These are phyloP conservation scores for Metschnikowia corniflorae DNA, from an alignment of 805 yeast species.

Conservation along the genomic window DNA sequence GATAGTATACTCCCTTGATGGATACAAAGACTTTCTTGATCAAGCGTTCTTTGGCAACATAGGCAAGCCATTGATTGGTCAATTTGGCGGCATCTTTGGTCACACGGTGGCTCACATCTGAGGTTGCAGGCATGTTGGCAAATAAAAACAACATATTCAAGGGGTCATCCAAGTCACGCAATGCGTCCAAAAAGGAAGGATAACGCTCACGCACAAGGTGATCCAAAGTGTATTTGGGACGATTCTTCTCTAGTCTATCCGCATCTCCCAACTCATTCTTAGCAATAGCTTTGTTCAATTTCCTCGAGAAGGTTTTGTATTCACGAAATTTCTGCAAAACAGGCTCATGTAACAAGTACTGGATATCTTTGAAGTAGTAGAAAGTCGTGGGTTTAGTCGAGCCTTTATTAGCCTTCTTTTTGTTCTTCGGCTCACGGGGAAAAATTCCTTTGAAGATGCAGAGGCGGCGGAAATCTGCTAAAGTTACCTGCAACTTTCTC, in stretches of 20 bases:
- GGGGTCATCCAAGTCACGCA: constrained; percentile 93
- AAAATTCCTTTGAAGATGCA: constrained; percentile 98
- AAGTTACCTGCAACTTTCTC: constrained; percentile 82
- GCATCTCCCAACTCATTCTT: constrained; percentile 91
- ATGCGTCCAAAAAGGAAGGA: constrained; percentile 88
- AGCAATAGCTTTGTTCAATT: constrained; percentile 83
- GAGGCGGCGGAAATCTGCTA: constrained; percentile 94
- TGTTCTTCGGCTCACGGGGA: constrained; percentile 94
- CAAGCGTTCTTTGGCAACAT: constrained; percentile 76
- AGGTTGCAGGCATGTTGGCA: constrained; percentile 93
- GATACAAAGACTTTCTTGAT: constrained; percentile 90
- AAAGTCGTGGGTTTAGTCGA: constrained; percentile 96
- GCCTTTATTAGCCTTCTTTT: constrained; percentile 95
- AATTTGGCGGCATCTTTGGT: constrained; percentile 84
- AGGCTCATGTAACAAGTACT: constrained; percentile 93
- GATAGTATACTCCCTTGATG: constrained; percentile 95
- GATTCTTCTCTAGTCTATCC: constrained; percentile 71
- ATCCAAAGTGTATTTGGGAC: constrained; percentile 84
- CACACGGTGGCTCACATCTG: constrained; percentile 70
- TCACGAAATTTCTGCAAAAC: constrained; percentile 87
- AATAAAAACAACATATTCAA: constrained; percentile 91
- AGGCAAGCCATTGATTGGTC: constrained; percentile 95
- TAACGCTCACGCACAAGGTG: constrained; percentile 92
- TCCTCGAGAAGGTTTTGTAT: constrained; percentile 90
- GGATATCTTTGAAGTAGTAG: constrained; percentile 91